A percentile compares a stretch with the other conserved stretches of the same genome.
These are phyloP conservation scores for Aureobasidium leucospermi DNA, from an alignment of 2,329 filamentous ascomycete genomes.

Conservation along the genomic window DNA sequence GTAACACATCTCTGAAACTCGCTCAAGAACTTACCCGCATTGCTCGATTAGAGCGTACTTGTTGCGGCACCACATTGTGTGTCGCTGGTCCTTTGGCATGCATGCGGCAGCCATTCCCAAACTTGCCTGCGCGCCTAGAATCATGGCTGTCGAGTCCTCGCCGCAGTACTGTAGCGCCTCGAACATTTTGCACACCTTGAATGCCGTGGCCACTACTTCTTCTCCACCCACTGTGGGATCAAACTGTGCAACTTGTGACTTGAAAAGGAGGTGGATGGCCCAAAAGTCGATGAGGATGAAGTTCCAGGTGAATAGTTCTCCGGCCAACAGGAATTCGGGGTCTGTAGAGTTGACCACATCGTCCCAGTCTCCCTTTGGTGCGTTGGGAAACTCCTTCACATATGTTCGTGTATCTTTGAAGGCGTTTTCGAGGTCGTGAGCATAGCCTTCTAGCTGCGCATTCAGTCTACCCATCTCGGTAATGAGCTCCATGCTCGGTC, in stretches of 20 bases:
- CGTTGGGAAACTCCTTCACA: conserved; percentile 56
- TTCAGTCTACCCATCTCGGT: conserved; percentile 46
- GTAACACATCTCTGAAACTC: not conserved
- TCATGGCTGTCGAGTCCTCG: conserved; percentile 58
- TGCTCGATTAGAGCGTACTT: conserved; percentile 74
- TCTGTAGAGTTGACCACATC: conserved; percentile 70
- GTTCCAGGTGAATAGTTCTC: conserved; percentile 66
- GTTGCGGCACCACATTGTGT: conserved; percentile 70
- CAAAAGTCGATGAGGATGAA: conserved; percentile 69
- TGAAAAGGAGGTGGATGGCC: conserved; percentile 72
- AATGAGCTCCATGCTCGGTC: conserved; percentile 43
- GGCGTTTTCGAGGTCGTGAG: conserved; percentile 50
- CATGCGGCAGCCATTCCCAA: conserved; percentile 72
- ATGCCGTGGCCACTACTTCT: conserved; percentile 56
- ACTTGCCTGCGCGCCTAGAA: conserved; percentile 67
- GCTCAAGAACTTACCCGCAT: conserved; percentile 56
- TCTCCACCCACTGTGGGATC: conserved; percentile 36
- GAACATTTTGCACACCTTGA: conserved; percentile 68
- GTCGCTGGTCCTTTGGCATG: conserved; percentile 64
- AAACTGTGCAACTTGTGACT: conserved; percentile 56
- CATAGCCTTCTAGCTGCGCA: conserved; percentile 46
- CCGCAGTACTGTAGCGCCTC: conserved; percentile 71
- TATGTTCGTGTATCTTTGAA: conserved; percentile 56
- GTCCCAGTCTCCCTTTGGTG: conserved; percentile 44
- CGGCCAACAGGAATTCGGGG: conserved; percentile 62